Conservation (phyloP, 1,284 basidiomycete species). For the Leucocoprinus gongylophorus region DNA sequence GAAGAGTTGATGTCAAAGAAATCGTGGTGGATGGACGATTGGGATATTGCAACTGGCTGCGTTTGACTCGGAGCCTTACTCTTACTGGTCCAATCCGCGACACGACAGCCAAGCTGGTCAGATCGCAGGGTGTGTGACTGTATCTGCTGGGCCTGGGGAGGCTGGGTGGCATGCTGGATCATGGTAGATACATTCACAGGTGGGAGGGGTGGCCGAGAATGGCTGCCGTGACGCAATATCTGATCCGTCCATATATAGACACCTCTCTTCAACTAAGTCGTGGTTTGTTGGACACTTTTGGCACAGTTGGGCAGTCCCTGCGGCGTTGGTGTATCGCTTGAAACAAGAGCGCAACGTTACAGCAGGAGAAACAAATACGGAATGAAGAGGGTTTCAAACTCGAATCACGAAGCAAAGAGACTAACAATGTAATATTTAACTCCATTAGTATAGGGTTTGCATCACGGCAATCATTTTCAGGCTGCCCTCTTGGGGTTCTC, state of each 20-base stretch:
- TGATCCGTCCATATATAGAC: slow-evolving; percentile 8
- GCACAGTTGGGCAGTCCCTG: too few relatives aligned
- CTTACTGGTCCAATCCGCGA: slow-evolving; percentile 24
- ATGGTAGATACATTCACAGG: slow-evolving; percentile 1
- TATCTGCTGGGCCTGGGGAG: background rate
- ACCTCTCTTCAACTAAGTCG: too few relatives aligned
- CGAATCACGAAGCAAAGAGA: slow-evolving; percentile 13
- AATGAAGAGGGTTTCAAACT: slow-evolving; percentile 8
- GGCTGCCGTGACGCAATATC: slow-evolving; percentile 9
- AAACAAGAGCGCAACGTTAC: slow-evolving; percentile 1
- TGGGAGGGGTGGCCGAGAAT: background rate
- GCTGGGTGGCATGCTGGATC: background rate
- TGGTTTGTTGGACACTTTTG: too few relatives aligned
- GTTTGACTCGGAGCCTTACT: slow-evolving; percentile 39
- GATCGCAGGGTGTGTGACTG: background rate
- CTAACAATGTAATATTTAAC: slow-evolving; percentile 9
- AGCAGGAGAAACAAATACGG: background rate
- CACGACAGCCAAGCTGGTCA: background rate
- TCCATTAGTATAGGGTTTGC: slow-evolving; percentile 15
- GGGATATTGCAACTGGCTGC: slow-evolving; percentile 40
- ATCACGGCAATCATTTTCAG: slow-evolving; percentile 18
- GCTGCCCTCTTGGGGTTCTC: slow-evolving; percentile 50
- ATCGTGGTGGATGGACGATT: slow-evolving; percentile 30
- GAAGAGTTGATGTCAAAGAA: slow-evolving; percentile 30
- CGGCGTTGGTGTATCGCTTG: background rate